Evolutionary conservation across 2,329 filamentous ascomycete genomes (phyloP).

Genomic region (Emergomyces pasteurianus): DNA sequence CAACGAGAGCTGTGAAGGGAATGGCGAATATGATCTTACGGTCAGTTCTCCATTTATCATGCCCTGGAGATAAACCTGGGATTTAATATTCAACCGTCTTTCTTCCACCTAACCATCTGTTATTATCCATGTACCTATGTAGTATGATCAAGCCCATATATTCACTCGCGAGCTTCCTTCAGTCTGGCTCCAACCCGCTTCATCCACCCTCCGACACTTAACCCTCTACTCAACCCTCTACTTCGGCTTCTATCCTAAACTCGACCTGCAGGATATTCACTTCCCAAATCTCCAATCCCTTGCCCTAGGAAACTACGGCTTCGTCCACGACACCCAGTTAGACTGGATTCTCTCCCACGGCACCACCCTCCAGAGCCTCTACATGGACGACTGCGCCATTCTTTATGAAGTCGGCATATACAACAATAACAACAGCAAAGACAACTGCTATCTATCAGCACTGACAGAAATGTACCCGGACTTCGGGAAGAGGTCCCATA

Average conservation of each 20-base stretch:
- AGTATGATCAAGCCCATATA: background rate
- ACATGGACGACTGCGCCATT: conserved; percentile 35
- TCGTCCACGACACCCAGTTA: conserved; percentile 36
- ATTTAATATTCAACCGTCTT: background rate
- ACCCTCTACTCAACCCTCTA: conserved; percentile 27
- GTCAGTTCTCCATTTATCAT: background rate
- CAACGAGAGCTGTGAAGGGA: background rate
- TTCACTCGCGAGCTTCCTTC: background rate
- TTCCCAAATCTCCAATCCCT: conserved; percentile 33
- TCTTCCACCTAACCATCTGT: background rate
- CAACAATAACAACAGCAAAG: background rate
- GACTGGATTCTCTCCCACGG: conserved; percentile 35
- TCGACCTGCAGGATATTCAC: conserved; percentile 23
- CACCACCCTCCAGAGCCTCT: conserved; percentile 28
- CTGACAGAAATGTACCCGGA: background rate
- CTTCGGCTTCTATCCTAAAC: conserved; percentile 31
- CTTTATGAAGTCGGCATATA: conserved; percentile 8
- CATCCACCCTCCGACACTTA: conserved; percentile 22
- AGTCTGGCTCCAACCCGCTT: conserved; percentile 3
- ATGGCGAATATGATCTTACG: background rate
- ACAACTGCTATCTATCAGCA: background rate
- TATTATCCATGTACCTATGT: background rate
- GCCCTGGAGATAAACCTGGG: background rate
- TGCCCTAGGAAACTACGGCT: conserved; percentile 30
- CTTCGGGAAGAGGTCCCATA: background rate